Base-by-base conservation (phyloP, 495 filamentous ascomycete genomes). In the Xylaria nigripes region DNA sequence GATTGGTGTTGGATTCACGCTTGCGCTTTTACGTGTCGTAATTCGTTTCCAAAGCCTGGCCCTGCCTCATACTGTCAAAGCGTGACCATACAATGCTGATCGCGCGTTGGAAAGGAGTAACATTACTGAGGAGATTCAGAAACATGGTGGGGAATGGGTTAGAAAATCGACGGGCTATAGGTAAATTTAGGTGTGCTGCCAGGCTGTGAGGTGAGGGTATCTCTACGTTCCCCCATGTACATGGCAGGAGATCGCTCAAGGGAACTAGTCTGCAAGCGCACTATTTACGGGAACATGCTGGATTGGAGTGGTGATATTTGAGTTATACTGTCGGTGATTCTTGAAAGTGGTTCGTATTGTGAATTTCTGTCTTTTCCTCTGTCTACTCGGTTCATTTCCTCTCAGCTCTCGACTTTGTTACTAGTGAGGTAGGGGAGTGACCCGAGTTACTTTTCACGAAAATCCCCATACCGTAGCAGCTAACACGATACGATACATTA, bases 171-270 rank as follows among this genome's bases (percentile, higher is more conserved):
- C 64, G 49, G n/a, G 18, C 70, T 50, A 13, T 51, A 73, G 13
- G 74, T 75, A 22, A 76, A 80, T 56, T 80, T 76, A 43, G 78
- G 75, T 6, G 77, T 78, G n/a, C 76, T 76, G 45, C 43, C 5
- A 40, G 51, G 51, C 8, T 25, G 30, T 29, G 51, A 36, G 34
- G 23, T 19, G 18, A 19, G 34, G 44, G 51, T n/a, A 18, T 18
- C 13, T n/a, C 18, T 13, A 12, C 23, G 16, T 32, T n/a, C 25
- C 25, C 27, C 2, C 8, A 34, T 34, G 21, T 38, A 44, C 45
- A 34, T 27, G 23, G 30, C 30, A 40, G 30, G 12, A 47, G 13
- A 47, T 29, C 22, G 15, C 38, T 27, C 23, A 19, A 41, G 23
- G 15, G 29, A 19, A 21, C 21, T 21, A 10, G 41, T 52, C 27